These are phyloP conservation scores for Tetrastigma voinierianum DNA, from an alignment of 164 flowering plant genomes.

Conservation along the genomic window DNA sequence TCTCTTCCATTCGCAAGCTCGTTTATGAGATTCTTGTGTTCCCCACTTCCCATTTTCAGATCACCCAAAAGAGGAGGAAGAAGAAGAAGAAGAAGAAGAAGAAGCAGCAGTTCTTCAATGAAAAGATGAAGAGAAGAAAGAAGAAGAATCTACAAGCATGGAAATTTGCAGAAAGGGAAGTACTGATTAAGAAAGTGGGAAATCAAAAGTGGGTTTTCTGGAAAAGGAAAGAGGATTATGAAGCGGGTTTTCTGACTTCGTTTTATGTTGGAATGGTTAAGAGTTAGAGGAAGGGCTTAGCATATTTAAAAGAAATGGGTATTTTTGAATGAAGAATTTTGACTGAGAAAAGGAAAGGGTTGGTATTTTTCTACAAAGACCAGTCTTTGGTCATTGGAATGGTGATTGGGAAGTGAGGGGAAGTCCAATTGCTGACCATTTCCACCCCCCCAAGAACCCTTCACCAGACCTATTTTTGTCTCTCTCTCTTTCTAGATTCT, in stretches of 20 bases:
- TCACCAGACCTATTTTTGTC: too few relatives aligned
- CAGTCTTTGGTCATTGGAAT: constrained; percentile 40
- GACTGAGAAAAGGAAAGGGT: constrained; percentile 23
- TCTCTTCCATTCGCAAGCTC: constrained; percentile 61
- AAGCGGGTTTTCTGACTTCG: not conserved
- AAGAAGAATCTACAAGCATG: not conserved
- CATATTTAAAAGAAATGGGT: constrained; percentile 5
- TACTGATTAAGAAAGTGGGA: too few relatives aligned
- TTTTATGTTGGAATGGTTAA: not conserved
- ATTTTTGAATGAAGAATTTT: constrained; percentile 22
- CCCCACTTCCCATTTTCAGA: constrained; percentile 26
- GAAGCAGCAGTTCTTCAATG: not conserved
- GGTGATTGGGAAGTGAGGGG: constrained; percentile 2
- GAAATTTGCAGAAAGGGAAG: not conserved
- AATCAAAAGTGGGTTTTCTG: not conserved
- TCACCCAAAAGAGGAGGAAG: not conserved
- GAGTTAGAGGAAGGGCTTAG: constrained; percentile 1
- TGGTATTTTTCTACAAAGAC: constrained; percentile 23
- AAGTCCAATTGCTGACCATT: constrained; percentile 39
- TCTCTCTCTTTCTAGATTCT: constrained; percentile 4
- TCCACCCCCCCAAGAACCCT: constrained; percentile 10
- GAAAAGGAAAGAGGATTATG: not conserved
- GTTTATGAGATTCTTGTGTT: constrained; percentile 32
- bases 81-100: not conserved
- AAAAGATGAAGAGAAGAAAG: not conserved